Conservation (phyloP, 179 eudicot species). For the Camellia oleifera region DNA sequence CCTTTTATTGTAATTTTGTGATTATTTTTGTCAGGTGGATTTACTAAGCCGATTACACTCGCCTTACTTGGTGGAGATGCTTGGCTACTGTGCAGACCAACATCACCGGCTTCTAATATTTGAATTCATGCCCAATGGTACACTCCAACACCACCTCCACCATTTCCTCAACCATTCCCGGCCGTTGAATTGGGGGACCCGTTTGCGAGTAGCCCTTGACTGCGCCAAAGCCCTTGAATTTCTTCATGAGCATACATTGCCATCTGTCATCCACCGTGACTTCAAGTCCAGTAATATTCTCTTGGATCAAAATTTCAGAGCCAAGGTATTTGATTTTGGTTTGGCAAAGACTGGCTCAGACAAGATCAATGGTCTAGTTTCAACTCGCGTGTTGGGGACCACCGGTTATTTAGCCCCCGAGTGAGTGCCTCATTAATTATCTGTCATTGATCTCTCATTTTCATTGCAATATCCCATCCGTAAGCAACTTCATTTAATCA, state of each 20-base stretch:
- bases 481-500: background rate
- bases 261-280: conserved; percentile 84
- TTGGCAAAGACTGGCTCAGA: conserved; percentile 86
- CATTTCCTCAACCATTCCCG: conserved; percentile 27
- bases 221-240: conserved; percentile 90
- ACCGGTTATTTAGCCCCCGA: conserved; percentile 97
- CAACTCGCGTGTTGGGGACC: conserved; percentile 90
- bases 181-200: conserved; percentile 68
- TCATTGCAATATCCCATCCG: conserved; percentile 25
- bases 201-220: conserved; percentile 82
- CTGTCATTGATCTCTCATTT: conserved; percentile 25
- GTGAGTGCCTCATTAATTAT: conserved; percentile 48
- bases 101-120: conserved; percentile 80
- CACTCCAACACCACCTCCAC: conserved; percentile 71
- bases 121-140: conserved; percentile 80
- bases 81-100: conserved; percentile 96
- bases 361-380: conserved; percentile 77
- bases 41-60: conserved; percentile 79
- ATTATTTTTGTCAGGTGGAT: conserved; percentile 64
- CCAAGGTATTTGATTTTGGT: conserved; percentile 89
- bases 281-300: conserved; percentile 80
- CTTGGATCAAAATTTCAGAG: conserved; percentile 67
- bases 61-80: conserved; percentile 69
- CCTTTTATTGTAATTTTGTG: background rate
- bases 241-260: conserved; percentile 76